Evolutionary conservation across 768 basidiomycete genomes (phyloP), one percentile per base, ranked within the genome.

Genomic region (Podaxis mareebaensis): DNA sequence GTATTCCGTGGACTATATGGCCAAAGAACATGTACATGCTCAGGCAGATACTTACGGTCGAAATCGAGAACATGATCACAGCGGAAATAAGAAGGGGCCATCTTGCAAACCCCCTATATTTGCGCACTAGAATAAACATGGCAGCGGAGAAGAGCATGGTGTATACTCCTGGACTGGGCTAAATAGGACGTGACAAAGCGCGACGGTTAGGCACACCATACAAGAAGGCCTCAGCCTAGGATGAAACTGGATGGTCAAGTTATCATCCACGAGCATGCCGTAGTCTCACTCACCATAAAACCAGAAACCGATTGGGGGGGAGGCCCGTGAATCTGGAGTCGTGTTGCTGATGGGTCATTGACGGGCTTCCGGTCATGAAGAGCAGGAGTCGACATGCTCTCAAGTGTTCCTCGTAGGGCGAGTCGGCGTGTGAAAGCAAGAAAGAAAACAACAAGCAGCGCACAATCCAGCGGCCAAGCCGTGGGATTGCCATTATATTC

Each of bases 111-210:
- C 22, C 36, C 30, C 69, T 69, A 53, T 69, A 64, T 33, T 69
- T 63, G 52, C 66, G 68, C 33, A 72, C 61, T 36, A 79, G 75
- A 22, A 77, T 72, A 63, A 67, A 74, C 40, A 71, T 51, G 61
- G 77, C 76, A 51, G 76, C 72, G 33, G 67, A 64, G 67, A 77
- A 78, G 38, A 80, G 72, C 39, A 77, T 70, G 24, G 71, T 64
- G 65, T 79, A 77, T 52, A 77, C 71, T n/a, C 77, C 78, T 75
- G 33, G n/a, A 11, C 33, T 33, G 40, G 36, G 46, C 20, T 36
- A 39, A 22, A 13, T 20, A 30, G 33, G 28, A 20, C n/a, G 12
- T 4, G 36, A 17, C 39, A 20, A 17, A 4, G n/a, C 17, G 17
- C 17, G 36, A 22, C 7, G 22, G 6, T 17, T n/a, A 12, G 11